Evolutionary conservation across 1,284 basidiomycete genomes (phyloP).

Genomic region (Ceratobasidium sp.): DNA sequence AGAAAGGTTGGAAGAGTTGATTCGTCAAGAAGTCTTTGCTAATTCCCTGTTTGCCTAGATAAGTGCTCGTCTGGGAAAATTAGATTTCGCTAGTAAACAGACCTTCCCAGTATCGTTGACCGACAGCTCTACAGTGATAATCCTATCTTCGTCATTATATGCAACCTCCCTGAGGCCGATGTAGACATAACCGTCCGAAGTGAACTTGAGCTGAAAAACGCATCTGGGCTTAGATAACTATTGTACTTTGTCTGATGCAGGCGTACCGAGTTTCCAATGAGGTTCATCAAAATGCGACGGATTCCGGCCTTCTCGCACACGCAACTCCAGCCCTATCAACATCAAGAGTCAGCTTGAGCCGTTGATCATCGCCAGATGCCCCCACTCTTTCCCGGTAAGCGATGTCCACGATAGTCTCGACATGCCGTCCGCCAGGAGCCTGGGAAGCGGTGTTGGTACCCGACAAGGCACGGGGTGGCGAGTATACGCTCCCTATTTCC

Average conservation of each 20-base stretch:
- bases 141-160: background rate
- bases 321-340: slow-evolving; percentile 79
- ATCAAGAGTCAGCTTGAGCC: slow-evolving; percentile 1
- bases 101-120: slow-evolving; percentile 92
- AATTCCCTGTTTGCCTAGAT: slow-evolving; percentile 64
- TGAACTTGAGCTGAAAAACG: slow-evolving; percentile 35
- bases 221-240: background rate
- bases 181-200: slow-evolving; percentile 83
- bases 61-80: background rate
- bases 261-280: slow-evolving; percentile 74
- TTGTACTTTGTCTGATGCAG: background rate
- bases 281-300: slow-evolving; percentile 90
- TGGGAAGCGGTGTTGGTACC: slow-evolving; percentile 51
- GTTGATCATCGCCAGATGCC: slow-evolving; percentile 34
- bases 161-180: slow-evolving; percentile 61
- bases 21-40: slow-evolving; percentile 89
- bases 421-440: slow-evolving; percentile 53
- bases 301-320: slow-evolving; percentile 92
- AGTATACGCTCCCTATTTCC: slow-evolving; percentile 91
- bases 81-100: slow-evolving; percentile 38
- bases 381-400: slow-evolving; percentile 70
- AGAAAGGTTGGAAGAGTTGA: slow-evolving; percentile 96
- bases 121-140: slow-evolving; percentile 77
- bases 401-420: slow-evolving; percentile 90
- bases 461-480: slow-evolving; percentile 64